These are phyloP conservation scores for Pinus taeda DNA, from an alignment of 75 land plant species.

Conservation along the genomic window DNA sequence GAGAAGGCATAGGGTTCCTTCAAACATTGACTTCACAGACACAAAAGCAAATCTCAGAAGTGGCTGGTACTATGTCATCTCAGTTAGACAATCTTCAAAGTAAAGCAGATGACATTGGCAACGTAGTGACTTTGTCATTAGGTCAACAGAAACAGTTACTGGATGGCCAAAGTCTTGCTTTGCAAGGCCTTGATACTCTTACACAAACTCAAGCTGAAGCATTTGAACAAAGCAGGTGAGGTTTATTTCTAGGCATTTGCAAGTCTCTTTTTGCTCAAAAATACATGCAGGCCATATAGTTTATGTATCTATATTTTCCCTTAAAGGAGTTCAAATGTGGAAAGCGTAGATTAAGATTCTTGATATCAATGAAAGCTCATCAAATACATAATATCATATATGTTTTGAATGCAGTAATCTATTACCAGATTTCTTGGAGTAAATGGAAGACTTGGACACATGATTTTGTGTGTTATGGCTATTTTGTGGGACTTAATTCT, in stretches of 20 bases:
- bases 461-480: background rate
- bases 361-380: too few species aligned
- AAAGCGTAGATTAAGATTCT: too few species aligned
- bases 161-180: conserved; percentile 51
- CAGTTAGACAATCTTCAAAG: conserved; percentile 56
- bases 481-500: background rate
- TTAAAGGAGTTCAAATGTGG: too few species aligned
- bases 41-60: conserved; percentile 17
- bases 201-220: conserved; percentile 60
- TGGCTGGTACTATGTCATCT: conserved; percentile 36
- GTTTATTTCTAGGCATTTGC: background rate
- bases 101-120: conserved; percentile 64
- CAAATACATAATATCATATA: background rate
- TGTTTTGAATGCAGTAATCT: background rate
- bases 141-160: conserved; percentile 63
- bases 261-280: too few species aligned
- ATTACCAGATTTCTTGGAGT: background rate
- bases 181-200: conserved; percentile 51
- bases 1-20: conserved; percentile 32
- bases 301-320: too few species aligned
- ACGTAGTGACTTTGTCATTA: conserved; percentile 48
- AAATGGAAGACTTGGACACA: background rate
- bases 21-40: conserved; percentile 10
- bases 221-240: conserved; percentile 68
- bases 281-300: too few species aligned